phyloP scores from a whole-genome alignment of 352 stramenopile species.

The Pilasporangium apinafurcum region DNA sequence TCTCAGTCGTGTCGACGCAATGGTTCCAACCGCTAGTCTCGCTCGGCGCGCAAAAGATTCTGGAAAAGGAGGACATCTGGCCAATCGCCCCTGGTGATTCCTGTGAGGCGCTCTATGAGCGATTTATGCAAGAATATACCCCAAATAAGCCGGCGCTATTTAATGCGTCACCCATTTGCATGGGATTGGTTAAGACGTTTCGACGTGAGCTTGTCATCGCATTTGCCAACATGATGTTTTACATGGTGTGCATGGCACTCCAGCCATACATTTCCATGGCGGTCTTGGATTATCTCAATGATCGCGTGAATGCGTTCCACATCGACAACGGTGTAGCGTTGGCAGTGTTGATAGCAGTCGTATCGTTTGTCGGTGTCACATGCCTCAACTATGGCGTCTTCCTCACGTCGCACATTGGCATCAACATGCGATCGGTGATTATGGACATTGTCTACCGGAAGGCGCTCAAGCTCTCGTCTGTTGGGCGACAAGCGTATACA shows the following conservation, averaged over 20 bases:
- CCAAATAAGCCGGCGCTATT: too few species aligned
- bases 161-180: too few species aligned
- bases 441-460: conserved; percentile 47
- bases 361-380: conserved; percentile 12
- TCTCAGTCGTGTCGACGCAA: conserved; percentile 19
- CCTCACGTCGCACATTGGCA: conserved; percentile 21
- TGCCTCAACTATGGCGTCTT: conserved; percentile 33
- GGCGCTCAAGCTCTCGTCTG: conserved; percentile 23
- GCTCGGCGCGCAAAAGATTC: conserved; percentile 16
- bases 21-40: conserved; percentile 36
- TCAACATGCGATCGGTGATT: conserved; percentile 35
- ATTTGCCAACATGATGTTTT: too few species aligned
- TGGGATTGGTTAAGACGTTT: too few species aligned
- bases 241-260: too few species aligned
- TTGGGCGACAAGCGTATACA: conserved; percentile 20
- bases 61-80: conserved; percentile 4
- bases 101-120: conserved; percentile 1
- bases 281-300: too few species aligned
- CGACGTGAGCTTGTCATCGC: too few species aligned
- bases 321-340: too few species aligned
- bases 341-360: conserved; percentile 6
- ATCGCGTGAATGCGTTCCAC: too few species aligned
- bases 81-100: conserved; percentile 2
- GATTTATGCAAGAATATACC: conserved; percentile 6
- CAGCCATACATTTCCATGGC: too few species aligned